Percentiles rank a stretch among this genome's conserved stretches.
Evolutionary conservation across 768 basidiomycete species (phyloP).

Genomic region (Daedaleopsis nitida): DNA sequence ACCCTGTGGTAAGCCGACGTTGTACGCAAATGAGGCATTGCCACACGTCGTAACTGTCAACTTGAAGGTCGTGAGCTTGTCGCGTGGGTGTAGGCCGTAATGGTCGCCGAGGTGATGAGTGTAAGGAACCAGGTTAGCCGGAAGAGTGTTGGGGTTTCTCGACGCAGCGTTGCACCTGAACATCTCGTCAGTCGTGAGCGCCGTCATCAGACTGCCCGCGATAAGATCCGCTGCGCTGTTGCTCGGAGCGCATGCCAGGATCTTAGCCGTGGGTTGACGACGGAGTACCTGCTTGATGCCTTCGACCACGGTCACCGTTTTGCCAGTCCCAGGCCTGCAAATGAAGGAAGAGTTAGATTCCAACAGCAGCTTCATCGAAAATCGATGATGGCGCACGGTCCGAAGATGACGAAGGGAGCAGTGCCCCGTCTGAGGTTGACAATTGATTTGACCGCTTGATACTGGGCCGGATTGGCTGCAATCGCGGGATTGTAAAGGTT

Average conservation of each 20-base stretch:
- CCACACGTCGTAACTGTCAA: conserved; percentile 67
- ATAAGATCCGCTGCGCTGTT: conserved; percentile 68
- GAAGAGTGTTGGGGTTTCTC: conserved; percentile 41
- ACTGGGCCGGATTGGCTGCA: conserved; percentile 47
- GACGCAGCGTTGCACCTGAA: conserved; percentile 63
- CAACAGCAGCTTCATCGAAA: background rate
- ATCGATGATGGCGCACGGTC: conserved; percentile 46
- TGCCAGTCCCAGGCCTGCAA: conserved; percentile 54
- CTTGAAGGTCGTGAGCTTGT: conserved; percentile 43
- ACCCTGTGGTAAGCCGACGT: conserved; percentile 58
- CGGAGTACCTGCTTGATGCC: conserved; percentile 57
- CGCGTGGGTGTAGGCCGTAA: conserved; percentile 43
- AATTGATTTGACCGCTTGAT: conserved; percentile 53
- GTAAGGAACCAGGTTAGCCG: conserved; percentile 40
- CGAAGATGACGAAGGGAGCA: conserved; percentile 60
- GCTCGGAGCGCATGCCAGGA: conserved; percentile 68
- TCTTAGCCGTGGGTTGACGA: conserved; percentile 41
- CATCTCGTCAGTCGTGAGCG: conserved; percentile 39
- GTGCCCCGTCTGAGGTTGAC: conserved; percentile 45
- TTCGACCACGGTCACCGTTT: conserved; percentile 67
- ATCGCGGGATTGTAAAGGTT: conserved; percentile 32
- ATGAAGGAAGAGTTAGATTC: no score
- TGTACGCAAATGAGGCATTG: conserved; percentile 56
- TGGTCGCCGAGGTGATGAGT: conserved; percentile 40
- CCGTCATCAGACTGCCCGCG: conserved; percentile 42